Evolutionary conservation across 768 basidiomycete genomes (phyloP).

Genomic region (Trametes cinnabarina): DNA sequence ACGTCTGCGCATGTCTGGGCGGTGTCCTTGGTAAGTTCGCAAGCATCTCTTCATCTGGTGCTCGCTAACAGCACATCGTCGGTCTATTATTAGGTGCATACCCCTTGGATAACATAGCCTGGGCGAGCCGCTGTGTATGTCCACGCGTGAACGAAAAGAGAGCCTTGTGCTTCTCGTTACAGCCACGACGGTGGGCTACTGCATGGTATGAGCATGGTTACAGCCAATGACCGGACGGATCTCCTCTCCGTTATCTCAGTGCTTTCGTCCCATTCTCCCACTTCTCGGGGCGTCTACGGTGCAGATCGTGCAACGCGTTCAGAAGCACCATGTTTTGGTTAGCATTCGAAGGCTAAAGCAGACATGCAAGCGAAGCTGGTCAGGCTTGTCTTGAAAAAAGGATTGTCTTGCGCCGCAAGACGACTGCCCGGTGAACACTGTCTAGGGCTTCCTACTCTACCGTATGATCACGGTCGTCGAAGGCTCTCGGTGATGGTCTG

Average conservation of each 20-base stretch:
- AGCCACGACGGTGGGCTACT: neutral
- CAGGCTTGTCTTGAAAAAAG: too few species aligned
- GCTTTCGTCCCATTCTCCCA: neutral
- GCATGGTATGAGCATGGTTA: too few species aligned
- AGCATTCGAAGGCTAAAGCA: neutral
- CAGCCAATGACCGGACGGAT: neutral
- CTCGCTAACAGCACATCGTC: neutral
- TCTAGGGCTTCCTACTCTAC: neutral
- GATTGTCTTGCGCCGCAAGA: too few species aligned
- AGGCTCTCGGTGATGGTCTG: neutral
- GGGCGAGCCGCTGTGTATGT: neutral
- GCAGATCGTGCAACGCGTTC: neutral
- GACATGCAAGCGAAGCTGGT: neutral
- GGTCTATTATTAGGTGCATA: neutral
- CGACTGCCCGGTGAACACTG: too few species aligned
- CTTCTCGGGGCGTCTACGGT: too few species aligned
- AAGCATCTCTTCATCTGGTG: neutral
- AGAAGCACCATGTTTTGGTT: neutral
- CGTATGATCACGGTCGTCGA: neutral
- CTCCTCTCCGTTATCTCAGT: neutral
- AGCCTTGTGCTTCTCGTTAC: constrained; percentile 8
- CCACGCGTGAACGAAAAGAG: constrained; percentile 1
- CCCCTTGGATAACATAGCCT: neutral
- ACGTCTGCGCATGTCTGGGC: neutral
- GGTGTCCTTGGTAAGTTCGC: neutral